Percentiles rank a stretch among this genome's conserved stretches.
Conservation (phyloP, 306 rosid genomes). For the Mimosa bimucronata region DNA sequence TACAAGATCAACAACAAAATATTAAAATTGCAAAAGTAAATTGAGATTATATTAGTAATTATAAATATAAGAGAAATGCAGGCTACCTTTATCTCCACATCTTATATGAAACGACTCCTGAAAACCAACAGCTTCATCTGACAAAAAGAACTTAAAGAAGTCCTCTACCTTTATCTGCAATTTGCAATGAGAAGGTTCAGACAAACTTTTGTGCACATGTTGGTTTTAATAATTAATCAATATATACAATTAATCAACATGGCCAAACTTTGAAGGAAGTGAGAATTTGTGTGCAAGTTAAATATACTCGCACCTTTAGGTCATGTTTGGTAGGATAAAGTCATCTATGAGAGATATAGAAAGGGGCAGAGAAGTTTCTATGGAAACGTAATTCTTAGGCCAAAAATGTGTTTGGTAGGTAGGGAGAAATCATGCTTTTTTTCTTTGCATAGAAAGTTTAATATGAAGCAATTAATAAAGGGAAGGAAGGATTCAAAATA, state of each 20-base stretch:
- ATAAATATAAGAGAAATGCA: conserved; percentile 27
- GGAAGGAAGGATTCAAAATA: background rate
- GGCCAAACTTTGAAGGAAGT: conserved; percentile 1
- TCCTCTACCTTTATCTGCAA: conserved; percentile 90
- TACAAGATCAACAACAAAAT: conserved; percentile 19
- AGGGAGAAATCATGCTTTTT: background rate
- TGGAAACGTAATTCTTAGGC: background rate
- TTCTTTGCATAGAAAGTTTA: background rate
- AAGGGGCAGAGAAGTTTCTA: background rate
- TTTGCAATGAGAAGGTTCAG: conserved; percentile 39
- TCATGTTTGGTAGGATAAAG: background rate
- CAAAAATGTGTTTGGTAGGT: background rate
- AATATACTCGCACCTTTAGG: background rate
- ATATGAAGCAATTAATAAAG: background rate
- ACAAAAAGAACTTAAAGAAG: conserved; percentile 76
- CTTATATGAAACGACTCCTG: conserved; percentile 63
- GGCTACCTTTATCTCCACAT: conserved; percentile 93
- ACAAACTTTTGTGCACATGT: conserved; percentile 10
- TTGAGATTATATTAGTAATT: conserved; percentile 6
- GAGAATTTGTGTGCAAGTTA: background rate
- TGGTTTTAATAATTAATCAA: conserved; percentile 11
- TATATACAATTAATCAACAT: conserved; percentile 1
- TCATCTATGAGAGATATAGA: background rate
- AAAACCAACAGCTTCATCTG: conserved; percentile 69
- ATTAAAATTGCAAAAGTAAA: conserved; percentile 25